Evolutionary conservation across 495 filamentous ascomycete genomes (phyloP).

Genomic region (Daldinia childiae): DNA sequence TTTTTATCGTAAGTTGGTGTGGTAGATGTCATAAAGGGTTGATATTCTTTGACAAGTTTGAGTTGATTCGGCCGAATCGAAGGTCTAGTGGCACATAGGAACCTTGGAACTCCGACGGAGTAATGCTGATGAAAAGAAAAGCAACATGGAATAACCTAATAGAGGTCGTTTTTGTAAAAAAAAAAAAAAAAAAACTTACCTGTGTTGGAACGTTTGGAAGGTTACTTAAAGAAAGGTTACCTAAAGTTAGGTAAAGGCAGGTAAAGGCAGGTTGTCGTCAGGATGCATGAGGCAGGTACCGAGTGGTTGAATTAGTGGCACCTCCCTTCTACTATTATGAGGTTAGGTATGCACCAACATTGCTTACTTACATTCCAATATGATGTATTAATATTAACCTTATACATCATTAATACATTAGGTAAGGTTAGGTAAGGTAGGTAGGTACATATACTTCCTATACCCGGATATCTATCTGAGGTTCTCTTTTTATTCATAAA

Average conservation of each 20-base stretch:
- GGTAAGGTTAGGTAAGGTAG: not conserved
- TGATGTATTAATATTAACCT: not conserved
- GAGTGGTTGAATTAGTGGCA: slow-evolving; percentile 4
- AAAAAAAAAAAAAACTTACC: not conserved
- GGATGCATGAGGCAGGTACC: slow-evolving; percentile 32
- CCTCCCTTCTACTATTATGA: not conserved
- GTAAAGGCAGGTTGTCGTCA: slow-evolving; percentile 34
- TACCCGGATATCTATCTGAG: too few species aligned
- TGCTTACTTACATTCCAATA: not conserved
- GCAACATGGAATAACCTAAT: not conserved
- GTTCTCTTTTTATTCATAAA: not conserved
- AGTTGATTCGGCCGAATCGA: slow-evolving; percentile 14
- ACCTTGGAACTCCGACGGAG: not conserved
- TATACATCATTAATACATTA: not conserved
- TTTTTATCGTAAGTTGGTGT: slow-evolving; percentile 9
- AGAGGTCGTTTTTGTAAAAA: not conserved
- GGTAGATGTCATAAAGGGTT: not conserved
- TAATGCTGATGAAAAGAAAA: not conserved
- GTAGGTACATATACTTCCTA: too few species aligned
- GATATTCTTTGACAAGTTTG: not conserved
- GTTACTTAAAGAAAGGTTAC: slow-evolving; percentile 3
- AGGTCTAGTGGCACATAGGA: slow-evolving; percentile 3
- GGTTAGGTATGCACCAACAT: not conserved
- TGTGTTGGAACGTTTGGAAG: not conserved
- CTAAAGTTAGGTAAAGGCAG: not conserved